Evolutionary conservation across 352 stramenopile species (phyloP).

Genomic region (Thraustochytrium sp.): DNA sequence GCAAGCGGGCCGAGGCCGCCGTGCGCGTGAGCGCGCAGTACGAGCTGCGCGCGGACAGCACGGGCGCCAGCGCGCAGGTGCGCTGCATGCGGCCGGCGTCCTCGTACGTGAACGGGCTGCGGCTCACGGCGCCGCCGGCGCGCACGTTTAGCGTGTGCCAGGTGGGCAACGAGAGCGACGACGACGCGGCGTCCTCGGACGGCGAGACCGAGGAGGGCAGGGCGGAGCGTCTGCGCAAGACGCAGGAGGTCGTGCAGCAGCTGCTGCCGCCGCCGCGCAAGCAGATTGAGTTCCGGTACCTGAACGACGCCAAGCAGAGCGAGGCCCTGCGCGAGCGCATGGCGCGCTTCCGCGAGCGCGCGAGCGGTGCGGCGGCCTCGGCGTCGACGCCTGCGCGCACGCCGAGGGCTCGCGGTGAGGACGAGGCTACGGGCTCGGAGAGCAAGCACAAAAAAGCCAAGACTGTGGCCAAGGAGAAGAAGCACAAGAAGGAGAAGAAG

Average conservation of each 20-base stretch:
- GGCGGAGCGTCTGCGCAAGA: not conserved
- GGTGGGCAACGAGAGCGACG: not conserved
- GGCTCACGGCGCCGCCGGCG: not conserved
- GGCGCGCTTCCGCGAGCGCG: not conserved
- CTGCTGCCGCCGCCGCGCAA: not conserved
- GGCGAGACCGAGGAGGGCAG: not conserved
- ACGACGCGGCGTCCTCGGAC: not conserved
- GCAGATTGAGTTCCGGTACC: not conserved
- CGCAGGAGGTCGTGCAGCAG: not conserved
- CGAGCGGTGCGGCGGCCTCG: not conserved
- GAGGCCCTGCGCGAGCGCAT: not conserved
- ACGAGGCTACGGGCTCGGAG: not conserved
- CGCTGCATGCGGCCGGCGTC: not conserved
- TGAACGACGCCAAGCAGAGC: not conserved
- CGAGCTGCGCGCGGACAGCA: not conserved
- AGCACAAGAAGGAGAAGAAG: slow-evolving; percentile 30
- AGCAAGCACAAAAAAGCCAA: not conserved
- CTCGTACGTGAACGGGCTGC: not conserved
- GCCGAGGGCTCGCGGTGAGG: not conserved
- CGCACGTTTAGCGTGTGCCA: not conserved
- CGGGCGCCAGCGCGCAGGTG: not conserved
- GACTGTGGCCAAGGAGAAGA: not conserved
- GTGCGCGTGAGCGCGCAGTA: not conserved
- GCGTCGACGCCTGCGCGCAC: not conserved
- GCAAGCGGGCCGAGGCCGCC: not conserved